phyloP scores from a whole-genome alignment of 2,329 filamentous ascomycete genomes.

The Epichloe amarillans region DNA sequence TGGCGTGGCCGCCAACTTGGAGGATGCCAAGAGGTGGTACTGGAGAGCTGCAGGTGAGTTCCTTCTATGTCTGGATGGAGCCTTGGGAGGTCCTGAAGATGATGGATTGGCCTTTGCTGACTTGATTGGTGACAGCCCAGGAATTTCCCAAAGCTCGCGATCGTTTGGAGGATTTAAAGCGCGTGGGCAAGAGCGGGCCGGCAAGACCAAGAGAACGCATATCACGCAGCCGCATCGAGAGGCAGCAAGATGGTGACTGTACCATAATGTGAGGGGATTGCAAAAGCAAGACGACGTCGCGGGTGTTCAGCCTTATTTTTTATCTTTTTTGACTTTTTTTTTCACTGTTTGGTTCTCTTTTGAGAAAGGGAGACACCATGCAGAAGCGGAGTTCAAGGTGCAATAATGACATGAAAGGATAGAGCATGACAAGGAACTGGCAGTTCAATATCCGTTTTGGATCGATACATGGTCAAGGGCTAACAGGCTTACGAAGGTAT shows the following conservation, averaged over 20 bases:
- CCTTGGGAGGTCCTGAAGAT: neutral
- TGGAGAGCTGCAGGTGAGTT: slow-evolving; percentile 77
- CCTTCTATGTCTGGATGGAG: neutral
- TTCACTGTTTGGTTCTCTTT: neutral
- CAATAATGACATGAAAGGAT: neutral
- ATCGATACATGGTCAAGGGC: neutral
- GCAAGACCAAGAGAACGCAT: slow-evolving; percentile 67
- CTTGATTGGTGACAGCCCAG: slow-evolving; percentile 48
- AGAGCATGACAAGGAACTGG: neutral
- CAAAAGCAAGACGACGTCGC: neutral
- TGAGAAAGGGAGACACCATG: neutral
- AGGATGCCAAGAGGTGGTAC: slow-evolving; percentile 97
- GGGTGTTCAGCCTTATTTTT: too few relatives aligned
- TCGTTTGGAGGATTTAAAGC: slow-evolving; percentile 81
- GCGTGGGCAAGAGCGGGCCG: slow-evolving; percentile 51
- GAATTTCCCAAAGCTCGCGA: slow-evolving; percentile 90
- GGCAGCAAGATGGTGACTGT: slow-evolving; percentile 83
- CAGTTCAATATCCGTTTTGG: neutral
- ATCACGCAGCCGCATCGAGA: slow-evolving; percentile 67
- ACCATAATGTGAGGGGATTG: slow-evolving; percentile 53
- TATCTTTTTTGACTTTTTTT: neutral
- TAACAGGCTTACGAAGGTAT: neutral
- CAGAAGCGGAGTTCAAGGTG: neutral
- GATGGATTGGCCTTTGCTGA: neutral
- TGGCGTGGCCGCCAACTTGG: slow-evolving; percentile 69